Conservation (phyloP, 2,329 filamentous ascomycete species). For the Pseudopyrenochaeta lycopersici region DNA sequence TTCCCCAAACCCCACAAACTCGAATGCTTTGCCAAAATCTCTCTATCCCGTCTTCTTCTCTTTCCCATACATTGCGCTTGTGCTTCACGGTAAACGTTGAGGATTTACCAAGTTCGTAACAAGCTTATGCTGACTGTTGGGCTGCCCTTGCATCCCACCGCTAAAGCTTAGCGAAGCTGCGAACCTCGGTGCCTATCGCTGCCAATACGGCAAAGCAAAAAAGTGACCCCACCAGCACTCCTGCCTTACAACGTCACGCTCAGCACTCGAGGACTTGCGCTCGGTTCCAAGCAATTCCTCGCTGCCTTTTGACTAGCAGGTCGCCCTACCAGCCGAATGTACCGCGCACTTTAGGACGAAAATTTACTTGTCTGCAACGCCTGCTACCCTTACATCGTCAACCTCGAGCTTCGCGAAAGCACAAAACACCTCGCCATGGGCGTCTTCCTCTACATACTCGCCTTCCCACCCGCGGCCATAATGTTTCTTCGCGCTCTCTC, state of each 20-base stretch:
- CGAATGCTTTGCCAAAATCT: background rate
- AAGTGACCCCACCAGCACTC: slow-evolving; percentile 21
- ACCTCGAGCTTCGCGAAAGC: background rate
- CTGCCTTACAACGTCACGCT: slow-evolving; percentile 1
- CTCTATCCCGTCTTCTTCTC: background rate
- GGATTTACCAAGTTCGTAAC: background rate
- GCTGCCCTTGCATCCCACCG: slow-evolving; percentile 10
- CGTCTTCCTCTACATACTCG: slow-evolving; percentile 43
- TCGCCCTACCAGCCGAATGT: background rate
- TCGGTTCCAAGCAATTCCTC: background rate
- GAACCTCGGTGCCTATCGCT: slow-evolving; percentile 31
- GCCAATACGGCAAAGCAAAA: slow-evolving; percentile 19
- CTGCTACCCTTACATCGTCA: no score
- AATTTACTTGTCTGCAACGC: background rate
- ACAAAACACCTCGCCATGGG: slow-evolving; percentile 33
- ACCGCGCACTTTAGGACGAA: background rate
- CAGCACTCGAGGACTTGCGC: background rate
- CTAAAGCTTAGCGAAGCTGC: slow-evolving; percentile 21
- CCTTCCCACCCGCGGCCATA: slow-evolving; percentile 35
- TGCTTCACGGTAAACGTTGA: background rate
- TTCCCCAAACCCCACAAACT: background rate
- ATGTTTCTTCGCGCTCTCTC: slow-evolving; percentile 41
- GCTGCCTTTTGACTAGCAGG: background rate
- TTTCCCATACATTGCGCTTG: background rate
- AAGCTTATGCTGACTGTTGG: background rate